A percentile compares a stretch with the other conserved stretches of the same genome.
Evolutionary conservation across 2,329 filamentous ascomycete genomes (phyloP).

Genomic region (Hypocreales sp.): DNA sequence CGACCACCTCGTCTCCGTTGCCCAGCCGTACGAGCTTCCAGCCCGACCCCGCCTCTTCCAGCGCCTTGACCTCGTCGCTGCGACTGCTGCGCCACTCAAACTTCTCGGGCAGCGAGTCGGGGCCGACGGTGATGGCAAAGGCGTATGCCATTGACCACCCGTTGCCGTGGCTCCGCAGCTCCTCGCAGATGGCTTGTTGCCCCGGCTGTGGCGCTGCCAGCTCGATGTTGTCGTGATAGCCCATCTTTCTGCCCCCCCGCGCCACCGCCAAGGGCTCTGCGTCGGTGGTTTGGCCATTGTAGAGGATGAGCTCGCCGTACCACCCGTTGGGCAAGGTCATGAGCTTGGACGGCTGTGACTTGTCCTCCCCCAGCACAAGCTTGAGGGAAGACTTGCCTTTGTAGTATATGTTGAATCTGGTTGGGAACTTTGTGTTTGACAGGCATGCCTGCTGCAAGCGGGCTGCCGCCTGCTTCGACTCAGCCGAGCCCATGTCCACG

Average conservation of each 20-base stretch:
- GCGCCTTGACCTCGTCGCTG: conserved; percentile 16
- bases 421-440: conserved; percentile 2
- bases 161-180: conserved; percentile 3
- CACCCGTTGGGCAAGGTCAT: conserved; percentile 3
- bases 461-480: conserved; percentile 4
- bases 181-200: conserved; percentile 1
- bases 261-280: conserved; percentile 2
- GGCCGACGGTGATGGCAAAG: conserved; percentile 16
- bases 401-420: conserved; percentile 4
- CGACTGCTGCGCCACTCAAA: conserved; percentile 28
- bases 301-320: conserved; percentile 5
- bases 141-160: conserved; percentile 5
- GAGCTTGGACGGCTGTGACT: conserved; percentile 2
- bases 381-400: conserved; percentile 2
- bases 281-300: conserved; percentile 3
- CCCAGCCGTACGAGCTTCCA: conserved; percentile 12
- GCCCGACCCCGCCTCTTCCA: conserved; percentile 8
- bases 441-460: conserved; percentile 1
- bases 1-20: conserved; percentile 24
- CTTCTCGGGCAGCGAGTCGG: conserved; percentile 12
- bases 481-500: conserved; percentile 5
- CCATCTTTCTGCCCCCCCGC: conserved; percentile 1
- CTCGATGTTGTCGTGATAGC: conserved; percentile 4
- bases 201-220: conserved; percentile 4
- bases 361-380: conserved; percentile 4